These are phyloP conservation scores for Plasmodium knowlesi DNA, from an alignment of 169 alveolate genomes.

Conservation along the genomic window DNA sequence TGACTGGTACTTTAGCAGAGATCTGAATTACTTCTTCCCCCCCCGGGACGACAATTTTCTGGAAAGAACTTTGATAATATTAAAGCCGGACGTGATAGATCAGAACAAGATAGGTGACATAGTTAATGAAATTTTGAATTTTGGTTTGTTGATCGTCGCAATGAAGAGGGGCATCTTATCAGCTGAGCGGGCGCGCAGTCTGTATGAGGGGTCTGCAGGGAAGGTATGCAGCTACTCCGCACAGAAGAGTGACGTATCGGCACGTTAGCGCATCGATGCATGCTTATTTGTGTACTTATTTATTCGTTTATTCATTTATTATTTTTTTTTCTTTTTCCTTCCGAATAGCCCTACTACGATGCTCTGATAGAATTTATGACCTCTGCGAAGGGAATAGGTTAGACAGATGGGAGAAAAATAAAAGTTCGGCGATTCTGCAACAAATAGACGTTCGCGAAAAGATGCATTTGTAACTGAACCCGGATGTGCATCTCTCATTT, in stretches of 20 bases:
- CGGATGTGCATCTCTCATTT: not conserved
- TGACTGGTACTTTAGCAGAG: slow-evolving; percentile 69
- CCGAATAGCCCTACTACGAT: slow-evolving; percentile 48
- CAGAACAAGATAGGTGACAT: slow-evolving; percentile 26
- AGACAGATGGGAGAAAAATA: not conserved
- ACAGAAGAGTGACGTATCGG: not conserved
- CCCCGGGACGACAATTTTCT: slow-evolving; percentile 11
- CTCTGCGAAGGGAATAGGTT: slow-evolving; percentile 70
- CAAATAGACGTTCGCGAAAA: not conserved
- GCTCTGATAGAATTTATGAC: slow-evolving; percentile 52
- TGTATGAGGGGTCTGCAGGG: slow-evolving; percentile 17
- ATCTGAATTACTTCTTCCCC: slow-evolving; percentile 42
- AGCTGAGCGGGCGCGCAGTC: slow-evolving; percentile 12
- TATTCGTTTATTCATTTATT: not conserved
- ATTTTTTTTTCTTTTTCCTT: not conserved
- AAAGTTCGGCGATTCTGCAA: not conserved
- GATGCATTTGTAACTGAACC: not conserved
- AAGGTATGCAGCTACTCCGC: slow-evolving; percentile 33
- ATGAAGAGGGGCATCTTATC: slow-evolving; percentile 60
- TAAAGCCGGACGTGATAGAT: slow-evolving; percentile 70
- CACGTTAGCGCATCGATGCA: not conserved
- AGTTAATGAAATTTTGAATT: slow-evolving; percentile 59
- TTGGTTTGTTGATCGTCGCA: slow-evolving; percentile 52
- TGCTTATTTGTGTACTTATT: not conserved
- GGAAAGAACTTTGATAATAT: slow-evolving; percentile 54